Base-by-base conservation (phyloP, 805 yeast genomes). In the Zygosaccharomyces pseudorouxii region DNA sequence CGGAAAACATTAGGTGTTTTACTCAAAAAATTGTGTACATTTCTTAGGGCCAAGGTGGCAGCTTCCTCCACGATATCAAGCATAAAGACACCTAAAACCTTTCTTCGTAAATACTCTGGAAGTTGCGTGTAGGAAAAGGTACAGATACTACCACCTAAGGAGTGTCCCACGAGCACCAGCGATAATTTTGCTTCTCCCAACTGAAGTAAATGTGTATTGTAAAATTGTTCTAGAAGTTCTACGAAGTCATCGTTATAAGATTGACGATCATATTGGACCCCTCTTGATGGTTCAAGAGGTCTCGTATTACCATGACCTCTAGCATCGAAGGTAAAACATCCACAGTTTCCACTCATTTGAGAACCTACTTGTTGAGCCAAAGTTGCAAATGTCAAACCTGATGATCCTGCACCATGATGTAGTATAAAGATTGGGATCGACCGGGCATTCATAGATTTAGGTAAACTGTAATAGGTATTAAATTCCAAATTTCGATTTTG, bases 331-430 rank as follows among this genome's bases (percentile, higher is more conserved):
- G 83, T 63, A 42, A 90, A 74, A 2, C 85, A 62, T 0, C 92
- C 96, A 4, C 86, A 81, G 16, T 58, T 68, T 2, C 71, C 63
- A 3, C 69, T 64, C 7, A 67, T 59, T 19, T 58, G 59, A 11
- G 48, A 48, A 6, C 56, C 57, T 16, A 79, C 54, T 8, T 62
- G 59, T 40, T 58, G 64, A 1, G 78, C 66, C 20, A 88, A 57
- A 22, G 71, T 62, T 0, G 87, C 86, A 70, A 86, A 93, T 1
- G 97, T 76, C 68, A 87, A 70, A 0, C 85, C 89, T 1, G 87
- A 79, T 0, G 97, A 89, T 0, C 98, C 99, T 1, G 97, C 97
- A 2, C 99, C 99, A 65, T 93, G 99, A 55, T 88, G 93, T 55
- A 82, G 81, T 1, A 93, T 69, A 56, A 86, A 81, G 1, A 89